phyloP scores from a whole-genome alignment of 2,329 filamentous ascomycete genomes.

The Calonectria montana region DNA sequence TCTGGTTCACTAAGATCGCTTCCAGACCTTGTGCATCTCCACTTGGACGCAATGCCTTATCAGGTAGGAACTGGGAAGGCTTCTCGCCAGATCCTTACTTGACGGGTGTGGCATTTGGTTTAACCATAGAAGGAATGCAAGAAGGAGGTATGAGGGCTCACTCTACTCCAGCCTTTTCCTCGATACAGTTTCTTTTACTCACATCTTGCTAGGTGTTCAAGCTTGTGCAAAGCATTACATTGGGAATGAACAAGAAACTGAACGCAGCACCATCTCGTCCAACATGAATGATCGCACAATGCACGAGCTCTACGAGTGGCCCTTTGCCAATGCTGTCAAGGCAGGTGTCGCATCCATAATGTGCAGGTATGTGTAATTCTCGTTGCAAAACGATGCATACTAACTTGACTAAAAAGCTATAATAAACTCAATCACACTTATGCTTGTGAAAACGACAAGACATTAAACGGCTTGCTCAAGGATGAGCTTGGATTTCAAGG shows the following conservation, averaged over 20 bases:
- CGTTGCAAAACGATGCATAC: neutral
- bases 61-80: slow-evolving; percentile 12
- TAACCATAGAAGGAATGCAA: neutral
- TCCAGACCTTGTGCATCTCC: neutral
- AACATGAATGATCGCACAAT: slow-evolving; percentile 69
- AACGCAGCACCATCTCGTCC: neutral
- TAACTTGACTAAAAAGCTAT: slow-evolving; percentile 39
- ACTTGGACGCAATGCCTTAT: neutral
- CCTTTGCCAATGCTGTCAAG: slow-evolving; percentile 42
- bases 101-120: neutral
- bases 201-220: neutral
- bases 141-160: neutral
- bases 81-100: slow-evolving; percentile 9
- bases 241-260: slow-evolving; percentile 3
- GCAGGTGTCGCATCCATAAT: slow-evolving; percentile 49
- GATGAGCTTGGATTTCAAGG: slow-evolving; percentile 61
- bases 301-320: slow-evolving; percentile 58
- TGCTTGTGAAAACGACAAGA: slow-evolving; percentile 60
- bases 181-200: neutral
- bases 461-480: slow-evolving; percentile 61
- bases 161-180: neutral
- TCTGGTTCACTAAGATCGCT: neutral
- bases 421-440: slow-evolving; percentile 60
- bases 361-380: slow-evolving; percentile 43
- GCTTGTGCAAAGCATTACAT: slow-evolving; percentile 4